Percentiles rank a stretch among this genome's conserved stretches.
Evolutionary conservation across 2,329 filamentous ascomycete genomes (phyloP).

Genomic region (Elsinoe batatas): DNA sequence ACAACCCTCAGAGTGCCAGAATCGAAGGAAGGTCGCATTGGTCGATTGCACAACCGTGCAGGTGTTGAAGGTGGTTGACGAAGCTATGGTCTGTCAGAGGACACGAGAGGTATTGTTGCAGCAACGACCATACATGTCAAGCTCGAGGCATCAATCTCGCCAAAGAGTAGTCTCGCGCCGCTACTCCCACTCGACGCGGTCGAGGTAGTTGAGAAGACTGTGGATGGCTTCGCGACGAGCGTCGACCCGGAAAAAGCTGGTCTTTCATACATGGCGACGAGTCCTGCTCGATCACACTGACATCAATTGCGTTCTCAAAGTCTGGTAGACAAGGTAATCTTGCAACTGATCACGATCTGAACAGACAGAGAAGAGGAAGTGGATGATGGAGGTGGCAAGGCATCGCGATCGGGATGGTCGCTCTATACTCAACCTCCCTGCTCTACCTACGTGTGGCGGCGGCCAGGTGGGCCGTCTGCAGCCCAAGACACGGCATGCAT

Average conservation of each 20-base stretch:
- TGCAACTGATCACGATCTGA: slow-evolving; percentile 10
- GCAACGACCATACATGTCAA: slow-evolving; percentile 25
- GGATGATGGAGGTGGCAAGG: slow-evolving; percentile 15
- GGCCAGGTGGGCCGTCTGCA: slow-evolving; percentile 2
- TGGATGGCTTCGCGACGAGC: slow-evolving; percentile 26
- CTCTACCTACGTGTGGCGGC: neutral
- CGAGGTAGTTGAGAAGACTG: slow-evolving; percentile 25
- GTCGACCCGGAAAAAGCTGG: slow-evolving; percentile 11
- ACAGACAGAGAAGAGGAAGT: slow-evolving; percentile 15
- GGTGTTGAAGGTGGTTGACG: slow-evolving; percentile 36
- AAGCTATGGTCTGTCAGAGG: slow-evolving; percentile 19
- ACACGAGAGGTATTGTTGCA: neutral
- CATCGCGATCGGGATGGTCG: slow-evolving; percentile 16
- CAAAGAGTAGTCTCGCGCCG: slow-evolving; percentile 36
- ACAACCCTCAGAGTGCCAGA: slow-evolving; percentile 40
- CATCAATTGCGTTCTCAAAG: neutral
- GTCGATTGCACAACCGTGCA: slow-evolving; percentile 41
- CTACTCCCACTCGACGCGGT: slow-evolving; percentile 26
- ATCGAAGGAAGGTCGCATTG: slow-evolving; percentile 39
- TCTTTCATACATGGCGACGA: slow-evolving; percentile 6
- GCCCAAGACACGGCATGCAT: neutral
- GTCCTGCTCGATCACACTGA: slow-evolving; percentile 5
- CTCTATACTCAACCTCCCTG: slow-evolving; percentile 1
- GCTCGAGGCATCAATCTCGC: slow-evolving; percentile 39
- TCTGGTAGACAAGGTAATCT: neutral